Evolutionary conservation across 2,329 filamentous ascomycete genomes (phyloP), one percentile per base, ranked within the genome.

Genomic region (Thermoascus crustaceus): DNA sequence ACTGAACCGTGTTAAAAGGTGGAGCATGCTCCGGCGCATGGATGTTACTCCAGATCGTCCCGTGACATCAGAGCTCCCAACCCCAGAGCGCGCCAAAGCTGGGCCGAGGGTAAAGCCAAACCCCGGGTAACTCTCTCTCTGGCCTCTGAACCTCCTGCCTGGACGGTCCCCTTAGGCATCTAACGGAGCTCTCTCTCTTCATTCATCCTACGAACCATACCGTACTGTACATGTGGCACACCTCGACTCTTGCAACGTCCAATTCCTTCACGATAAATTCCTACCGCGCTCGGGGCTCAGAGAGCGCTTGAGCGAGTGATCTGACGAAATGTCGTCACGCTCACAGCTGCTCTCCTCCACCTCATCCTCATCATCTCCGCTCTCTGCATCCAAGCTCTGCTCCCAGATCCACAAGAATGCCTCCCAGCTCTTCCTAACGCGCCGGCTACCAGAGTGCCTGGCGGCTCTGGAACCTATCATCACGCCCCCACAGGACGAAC

Each of bases 321-420:
- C 11, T 25, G 40, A 44, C 41, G 46, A 50, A 46, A 49, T 61
- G 27, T 47, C 53, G 13, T 60, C 60, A 11, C 52, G 54, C 50
- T 75, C 78, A 44, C 72, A 75, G 52, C 65, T 71, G 41, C 67
- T 79, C 41, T 76, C 80, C 26, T 75, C 76, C 38, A n/a, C n/a
- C n/a, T 85, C 85, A 42, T 76, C 84, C 49, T 77, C 80, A 35
- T 83, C 79, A 13, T 30, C 32, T 22, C 31, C 38, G 24, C 68
- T 85, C 32, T 75, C 77, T 18, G 77, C 76, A 33, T 75, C 80
- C 32, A 66, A 64, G 44, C 47, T 64, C 24, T 64, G 94, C 53
- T 91, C 89, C 48, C 91, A 91, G 63, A 83, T 83, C 19, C 96
- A 96, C 66, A 85, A 89, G 47, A 87, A 94, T 66, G 85, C 91